These are phyloP conservation scores for Scenedesmus sp. DNA, from an alignment of 163 green algal genomes.

Conservation along the genomic window DNA sequence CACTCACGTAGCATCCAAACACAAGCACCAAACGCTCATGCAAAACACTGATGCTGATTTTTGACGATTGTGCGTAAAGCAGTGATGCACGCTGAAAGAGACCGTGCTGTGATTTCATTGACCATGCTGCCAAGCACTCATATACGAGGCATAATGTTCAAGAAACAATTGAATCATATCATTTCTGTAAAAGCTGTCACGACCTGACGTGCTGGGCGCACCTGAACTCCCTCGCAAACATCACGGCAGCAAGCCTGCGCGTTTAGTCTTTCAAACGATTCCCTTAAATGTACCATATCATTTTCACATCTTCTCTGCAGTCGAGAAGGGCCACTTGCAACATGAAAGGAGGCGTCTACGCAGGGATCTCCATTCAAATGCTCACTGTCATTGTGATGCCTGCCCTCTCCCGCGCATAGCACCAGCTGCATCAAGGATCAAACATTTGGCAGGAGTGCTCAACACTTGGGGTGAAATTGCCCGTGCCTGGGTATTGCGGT, in stretches of 20 bases:
- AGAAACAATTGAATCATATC: neutral
- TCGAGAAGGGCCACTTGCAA: neutral
- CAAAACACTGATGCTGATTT: neutral
- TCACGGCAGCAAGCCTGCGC: neutral
- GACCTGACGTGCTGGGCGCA: neutral
- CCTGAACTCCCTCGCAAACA: slow-evolving; percentile 19
- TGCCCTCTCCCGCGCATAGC: neutral
- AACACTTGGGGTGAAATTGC: neutral
- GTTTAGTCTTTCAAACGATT: neutral
- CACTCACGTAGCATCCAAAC: neutral
- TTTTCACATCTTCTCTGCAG: neutral
- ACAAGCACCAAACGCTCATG: neutral
- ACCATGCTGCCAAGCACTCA: neutral
- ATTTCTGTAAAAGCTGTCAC: neutral
- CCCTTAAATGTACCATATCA: neutral
- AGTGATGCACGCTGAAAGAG: neutral
- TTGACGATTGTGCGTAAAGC: neutral
- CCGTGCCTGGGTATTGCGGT: neutral
- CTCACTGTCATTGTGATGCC: neutral
- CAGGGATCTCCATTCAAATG: neutral
- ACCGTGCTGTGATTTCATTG: slow-evolving; percentile 15
- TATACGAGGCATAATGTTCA: neutral
- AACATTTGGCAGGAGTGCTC: neutral
- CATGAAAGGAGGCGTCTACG: neutral
- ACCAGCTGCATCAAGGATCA: neutral